Percentiles rank a stretch among this genome's conserved stretches.
These are phyloP conservation scores for Rhynchospora tenuis DNA, from an alignment of 176 grass and related monocot species.

Conservation along the genomic window DNA sequence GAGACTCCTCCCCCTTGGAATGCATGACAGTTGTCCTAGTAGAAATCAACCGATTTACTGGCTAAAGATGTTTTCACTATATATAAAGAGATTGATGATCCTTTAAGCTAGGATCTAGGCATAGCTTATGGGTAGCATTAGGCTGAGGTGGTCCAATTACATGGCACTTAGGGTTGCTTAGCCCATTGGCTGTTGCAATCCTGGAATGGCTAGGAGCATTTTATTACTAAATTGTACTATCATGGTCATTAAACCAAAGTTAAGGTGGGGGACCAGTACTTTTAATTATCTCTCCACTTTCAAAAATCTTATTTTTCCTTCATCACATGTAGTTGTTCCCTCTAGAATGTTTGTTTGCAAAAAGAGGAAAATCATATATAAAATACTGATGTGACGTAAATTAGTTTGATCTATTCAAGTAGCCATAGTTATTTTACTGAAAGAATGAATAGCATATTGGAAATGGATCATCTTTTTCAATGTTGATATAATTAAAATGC, in stretches of 20 bases:
- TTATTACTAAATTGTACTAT: slow-evolving; percentile 8
- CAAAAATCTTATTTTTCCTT: slow-evolving; percentile 18
- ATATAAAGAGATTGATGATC: slow-evolving; percentile 28
- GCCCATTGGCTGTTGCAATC: slow-evolving; percentile 15
- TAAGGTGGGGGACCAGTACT: not conserved
- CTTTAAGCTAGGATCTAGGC: slow-evolving; percentile 47
- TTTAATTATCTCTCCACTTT: not conserved
- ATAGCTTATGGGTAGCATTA: slow-evolving; percentile 34
- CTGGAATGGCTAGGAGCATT: not conserved
- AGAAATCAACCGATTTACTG: slow-evolving; percentile 15
- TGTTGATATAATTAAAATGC: no score
- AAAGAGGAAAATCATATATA: not conserved
- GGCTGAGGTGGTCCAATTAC: slow-evolving; percentile 24
- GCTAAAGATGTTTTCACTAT: slow-evolving; percentile 7
- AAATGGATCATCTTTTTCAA: not conserved
- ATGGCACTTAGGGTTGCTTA: slow-evolving; percentile 7
- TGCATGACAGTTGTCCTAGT: slow-evolving; percentile 26
- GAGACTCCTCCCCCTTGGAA: slow-evolving; percentile 18
- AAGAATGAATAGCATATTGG: not conserved
- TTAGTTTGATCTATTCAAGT: slow-evolving; percentile 2
- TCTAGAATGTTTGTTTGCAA: slow-evolving; percentile 18
- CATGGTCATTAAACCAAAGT: not conserved
- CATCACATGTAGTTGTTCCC: slow-evolving; percentile 30
- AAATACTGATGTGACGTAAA: not conserved
- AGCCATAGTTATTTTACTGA: not conserved